These are phyloP conservation scores for Fonsecaea pedrosoi DNA, from an alignment of 2,329 filamentous ascomycete genomes.

Conservation along the genomic window DNA sequence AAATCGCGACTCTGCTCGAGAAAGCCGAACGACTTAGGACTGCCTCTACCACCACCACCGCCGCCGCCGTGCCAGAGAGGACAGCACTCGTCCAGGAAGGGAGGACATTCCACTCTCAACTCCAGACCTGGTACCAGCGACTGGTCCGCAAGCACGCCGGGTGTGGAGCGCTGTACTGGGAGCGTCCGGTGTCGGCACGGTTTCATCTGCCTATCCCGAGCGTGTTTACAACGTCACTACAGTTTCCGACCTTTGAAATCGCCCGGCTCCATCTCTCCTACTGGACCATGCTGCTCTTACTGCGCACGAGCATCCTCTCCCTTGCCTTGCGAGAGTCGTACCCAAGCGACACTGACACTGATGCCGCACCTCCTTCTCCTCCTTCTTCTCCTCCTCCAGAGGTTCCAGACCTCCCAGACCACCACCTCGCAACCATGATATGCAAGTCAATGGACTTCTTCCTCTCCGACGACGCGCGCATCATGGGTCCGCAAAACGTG, in stretches of 20 bases:
- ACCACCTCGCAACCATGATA: conserved; percentile 13
- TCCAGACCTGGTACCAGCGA: conserved; percentile 13
- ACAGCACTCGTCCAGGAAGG: conserved; percentile 5
- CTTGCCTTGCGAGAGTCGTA: not conserved
- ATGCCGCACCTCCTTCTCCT: too few species aligned
- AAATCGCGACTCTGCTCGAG: conserved; percentile 19
- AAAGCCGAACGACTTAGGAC: not conserved
- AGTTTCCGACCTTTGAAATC: conserved; percentile 25
- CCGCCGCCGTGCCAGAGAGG: conserved; percentile 1
- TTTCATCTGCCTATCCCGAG: conserved; percentile 2
- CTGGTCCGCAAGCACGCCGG: not conserved
- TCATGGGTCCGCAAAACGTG: conserved; percentile 15
- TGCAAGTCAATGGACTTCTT: conserved; percentile 25
- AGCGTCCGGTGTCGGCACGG: conserved; percentile 4
- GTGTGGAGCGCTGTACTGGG: not conserved
- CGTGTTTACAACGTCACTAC: conserved; percentile 19
- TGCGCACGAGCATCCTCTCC: conserved; percentile 15
- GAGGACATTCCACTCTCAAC: conserved; percentile 17
- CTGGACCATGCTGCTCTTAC: conserved; percentile 25
- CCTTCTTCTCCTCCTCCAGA: too few species aligned
- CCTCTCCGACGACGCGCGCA: conserved; percentile 24
- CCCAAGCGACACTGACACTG: not conserved
- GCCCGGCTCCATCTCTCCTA: conserved; percentile 23
- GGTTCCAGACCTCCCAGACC: too few species aligned
- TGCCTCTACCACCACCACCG: not conserved